These are phyloP conservation scores for Ophiostoma sp. DNA, from an alignment of 2,329 filamentous ascomycete species.

Conservation along the genomic window DNA sequence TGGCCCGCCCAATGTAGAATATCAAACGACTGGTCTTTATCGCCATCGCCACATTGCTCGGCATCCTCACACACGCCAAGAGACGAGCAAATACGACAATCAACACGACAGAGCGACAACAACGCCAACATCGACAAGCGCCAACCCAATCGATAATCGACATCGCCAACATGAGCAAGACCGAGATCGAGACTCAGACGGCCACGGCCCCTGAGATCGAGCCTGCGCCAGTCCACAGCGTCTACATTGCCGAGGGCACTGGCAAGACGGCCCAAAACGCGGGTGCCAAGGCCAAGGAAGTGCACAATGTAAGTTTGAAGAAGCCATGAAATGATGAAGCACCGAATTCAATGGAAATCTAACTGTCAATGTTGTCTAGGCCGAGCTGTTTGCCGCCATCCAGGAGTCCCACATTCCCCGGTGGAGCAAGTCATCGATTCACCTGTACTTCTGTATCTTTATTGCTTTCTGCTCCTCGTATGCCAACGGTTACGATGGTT, in stretches of 20 bases:
- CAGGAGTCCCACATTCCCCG: background rate
- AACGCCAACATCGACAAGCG: too few species aligned
- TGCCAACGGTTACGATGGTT: constrained; percentile 12
- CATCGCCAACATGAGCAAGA: background rate
- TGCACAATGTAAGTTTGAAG: background rate
- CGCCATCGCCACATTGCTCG: background rate
- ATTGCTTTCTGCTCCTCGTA: background rate
- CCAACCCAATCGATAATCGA: background rate
- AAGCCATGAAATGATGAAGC: too few species aligned
- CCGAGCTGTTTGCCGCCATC: constrained; percentile 12
- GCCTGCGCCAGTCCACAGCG: background rate
- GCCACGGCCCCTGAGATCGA: background rate
- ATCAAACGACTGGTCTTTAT: background rate
- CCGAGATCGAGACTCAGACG: background rate
- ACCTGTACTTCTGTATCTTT: constrained; percentile 7
- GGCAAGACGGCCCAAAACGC: constrained; percentile 1
- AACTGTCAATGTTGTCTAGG: background rate
- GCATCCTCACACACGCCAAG: background rate
- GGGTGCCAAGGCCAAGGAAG: background rate
- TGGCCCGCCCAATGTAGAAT: background rate
- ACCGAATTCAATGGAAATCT: too few species aligned
- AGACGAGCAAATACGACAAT: background rate
- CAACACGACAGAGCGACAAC: background rate
- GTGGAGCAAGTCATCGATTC: background rate
- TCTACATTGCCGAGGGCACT: background rate